phyloP scores from a whole-genome alignment of 306 rosid species.

The Purshia tridentata region DNA sequence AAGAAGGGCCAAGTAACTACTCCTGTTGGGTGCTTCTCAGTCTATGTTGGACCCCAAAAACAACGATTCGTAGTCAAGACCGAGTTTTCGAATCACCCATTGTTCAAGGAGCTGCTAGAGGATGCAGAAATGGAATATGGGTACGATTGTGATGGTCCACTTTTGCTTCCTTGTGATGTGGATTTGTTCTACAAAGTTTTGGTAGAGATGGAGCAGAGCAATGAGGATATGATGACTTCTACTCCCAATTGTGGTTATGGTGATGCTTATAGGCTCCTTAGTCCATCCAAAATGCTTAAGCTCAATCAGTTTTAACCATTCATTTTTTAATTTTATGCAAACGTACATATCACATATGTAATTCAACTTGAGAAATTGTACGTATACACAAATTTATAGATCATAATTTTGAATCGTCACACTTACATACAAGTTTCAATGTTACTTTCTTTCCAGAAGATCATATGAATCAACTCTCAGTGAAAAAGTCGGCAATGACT shows the following conservation, averaged over 20 bases:
- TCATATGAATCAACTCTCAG: too few species aligned
- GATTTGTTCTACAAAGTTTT: constrained; percentile 50
- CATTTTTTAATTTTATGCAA: background rate
- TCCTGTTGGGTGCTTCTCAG: constrained; percentile 52
- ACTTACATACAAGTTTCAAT: too few species aligned
- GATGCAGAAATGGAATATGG: constrained; percentile 70
- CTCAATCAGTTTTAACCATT: background rate
- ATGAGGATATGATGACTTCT: background rate
- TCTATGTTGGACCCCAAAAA: constrained; percentile 58
- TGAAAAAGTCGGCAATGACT: too few species aligned
- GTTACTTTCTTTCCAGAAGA: too few species aligned
- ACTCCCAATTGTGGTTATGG: constrained; percentile 1
- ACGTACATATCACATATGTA: background rate
- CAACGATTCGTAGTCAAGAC: constrained; percentile 51
- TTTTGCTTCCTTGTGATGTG: constrained; percentile 67
- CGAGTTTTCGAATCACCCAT: constrained; percentile 50
- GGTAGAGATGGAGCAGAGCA: constrained; percentile 45
- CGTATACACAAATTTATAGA: too few species aligned
- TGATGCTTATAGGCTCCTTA: constrained; percentile 18
- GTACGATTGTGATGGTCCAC: constrained; percentile 52
- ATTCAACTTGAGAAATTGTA: background rate
- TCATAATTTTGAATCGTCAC: too few species aligned
- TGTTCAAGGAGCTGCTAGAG: constrained; percentile 59
- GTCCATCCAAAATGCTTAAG: constrained; percentile 2
- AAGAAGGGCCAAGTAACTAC: constrained; percentile 17